phyloP scores from a whole-genome alignment of 768 basidiomycete genomes.

The Strobilomyces dryophilus region DNA sequence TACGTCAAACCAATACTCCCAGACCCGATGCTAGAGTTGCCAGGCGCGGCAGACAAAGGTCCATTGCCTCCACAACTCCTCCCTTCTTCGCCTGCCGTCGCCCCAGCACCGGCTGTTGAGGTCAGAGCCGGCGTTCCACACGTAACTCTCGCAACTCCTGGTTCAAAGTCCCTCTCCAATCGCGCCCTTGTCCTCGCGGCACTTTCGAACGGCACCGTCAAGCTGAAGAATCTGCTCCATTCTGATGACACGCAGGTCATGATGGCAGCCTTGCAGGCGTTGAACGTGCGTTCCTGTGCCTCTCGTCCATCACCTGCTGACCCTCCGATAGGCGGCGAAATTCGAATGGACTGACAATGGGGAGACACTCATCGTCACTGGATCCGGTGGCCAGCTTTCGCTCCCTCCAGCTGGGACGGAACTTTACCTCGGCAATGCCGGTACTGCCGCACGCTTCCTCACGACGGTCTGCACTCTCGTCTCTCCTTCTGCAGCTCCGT shows the following conservation, averaged over 20 bases:
- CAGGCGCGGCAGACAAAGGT: slow-evolving; percentile 10
- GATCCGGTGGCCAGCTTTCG: slow-evolving; percentile 75
- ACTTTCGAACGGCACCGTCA: slow-evolving; percentile 82
- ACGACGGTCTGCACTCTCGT: slow-evolving; percentile 95
- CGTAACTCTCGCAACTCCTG: slow-evolving; percentile 85
- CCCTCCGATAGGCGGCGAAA: slow-evolving; percentile 63
- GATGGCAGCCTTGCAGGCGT: slow-evolving; percentile 75
- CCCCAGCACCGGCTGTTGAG: not conserved
- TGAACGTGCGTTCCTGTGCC: not conserved
- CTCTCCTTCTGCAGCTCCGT: slow-evolving; percentile 36
- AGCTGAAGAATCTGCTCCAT: slow-evolving; percentile 86
- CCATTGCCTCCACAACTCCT: slow-evolving; percentile 20
- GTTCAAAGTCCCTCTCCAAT: slow-evolving; percentile 96
- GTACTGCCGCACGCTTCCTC: slow-evolving; percentile 96
- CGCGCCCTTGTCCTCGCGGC: slow-evolving; percentile 92
- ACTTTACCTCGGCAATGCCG: slow-evolving; percentile 94
- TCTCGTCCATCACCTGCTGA: not conserved
- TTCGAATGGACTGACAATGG: slow-evolving; percentile 97
- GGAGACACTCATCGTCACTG: slow-evolving; percentile 89
- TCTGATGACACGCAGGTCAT: slow-evolving; percentile 99
- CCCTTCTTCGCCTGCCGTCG: slow-evolving; percentile 1
- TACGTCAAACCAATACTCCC: slow-evolving; percentile 42
- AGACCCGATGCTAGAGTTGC: slow-evolving; percentile 30
- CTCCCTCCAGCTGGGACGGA: slow-evolving; percentile 80
- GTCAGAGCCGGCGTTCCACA: slow-evolving; percentile 13